Base-by-base conservation (phyloP, 345 rosid genomes). In the Populus pruinosa region DNA sequence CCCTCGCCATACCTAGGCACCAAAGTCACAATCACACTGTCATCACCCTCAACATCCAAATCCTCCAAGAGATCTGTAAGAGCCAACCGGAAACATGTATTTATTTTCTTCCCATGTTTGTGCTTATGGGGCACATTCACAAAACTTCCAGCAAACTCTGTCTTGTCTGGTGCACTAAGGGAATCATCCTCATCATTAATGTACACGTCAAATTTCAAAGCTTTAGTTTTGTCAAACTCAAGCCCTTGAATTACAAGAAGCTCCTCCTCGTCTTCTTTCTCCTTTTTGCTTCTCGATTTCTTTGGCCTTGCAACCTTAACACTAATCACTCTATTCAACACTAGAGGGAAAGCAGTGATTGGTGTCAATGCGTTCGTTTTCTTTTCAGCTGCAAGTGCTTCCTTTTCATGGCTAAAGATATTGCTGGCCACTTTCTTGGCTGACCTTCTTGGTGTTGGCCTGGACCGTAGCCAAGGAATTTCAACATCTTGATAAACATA, bases 251-350 rank as follows among this genome's bases (percentile, higher is more conserved):
- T 80, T 67, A 87, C 81, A 81, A 89, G 20, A 5, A 85, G 81
- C 68, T 89, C 92, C 77, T 89, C 92, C 67, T 86, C 88, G 2
- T 87, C 90, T 67, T 87, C 90, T 74, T 89, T 89, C 73, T 88
- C 88, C 68, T 72, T 81, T 47, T 59, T 85, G 33, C 87, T 89
- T 62, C 92, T 83, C 39, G 86, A 83, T 69, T 83, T 84, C 83
- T 72, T 88, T 29, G 91, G 88, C 87, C 93, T 79, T 27, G 74
- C 44, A 25, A 89, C 90, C 50, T 72, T 47, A 4, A 79, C 35
- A 63, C 85, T 84, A 8, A 88, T 78, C 6, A 31, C 31, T 23
- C 43, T 78, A 71, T 88, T 81, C 10, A 88, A 79, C 47, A 79
- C 81, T 0, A 85, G 3, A 2, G 93, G 93, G 72, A 89, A 85